These are phyloP conservation scores for Harringtonia lauricola DNA, from an alignment of 2,329 filamentous ascomycete species.

Conservation along the genomic window DNA sequence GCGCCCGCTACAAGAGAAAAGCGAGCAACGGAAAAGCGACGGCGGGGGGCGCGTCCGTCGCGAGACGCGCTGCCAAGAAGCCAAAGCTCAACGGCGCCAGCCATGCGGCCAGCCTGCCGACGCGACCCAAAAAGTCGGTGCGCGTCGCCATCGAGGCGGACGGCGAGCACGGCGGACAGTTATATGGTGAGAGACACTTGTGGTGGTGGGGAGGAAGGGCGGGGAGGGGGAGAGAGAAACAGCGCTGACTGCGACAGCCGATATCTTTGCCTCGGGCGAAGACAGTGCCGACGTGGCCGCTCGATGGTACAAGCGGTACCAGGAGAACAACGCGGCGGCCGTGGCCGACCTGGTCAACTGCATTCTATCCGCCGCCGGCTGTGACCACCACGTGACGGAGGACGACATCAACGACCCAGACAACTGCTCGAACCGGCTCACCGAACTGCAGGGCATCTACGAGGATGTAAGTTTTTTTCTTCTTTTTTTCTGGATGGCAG, in stretches of 20 bases:
- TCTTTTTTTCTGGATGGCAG: not conserved
- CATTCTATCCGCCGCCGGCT: constrained; percentile 63
- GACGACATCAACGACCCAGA: constrained; percentile 87
- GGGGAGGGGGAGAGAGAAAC: too few relatives aligned
- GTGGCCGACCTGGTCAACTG: constrained; percentile 56
- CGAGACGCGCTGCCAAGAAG: constrained; percentile 52
- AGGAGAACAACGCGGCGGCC: constrained; percentile 39
- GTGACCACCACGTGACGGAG: constrained; percentile 63
- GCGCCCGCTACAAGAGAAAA: constrained; percentile 19
- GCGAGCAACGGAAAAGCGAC: not conserved
- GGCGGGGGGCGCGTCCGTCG: constrained; percentile 13
- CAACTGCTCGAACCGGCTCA: constrained; percentile 65
- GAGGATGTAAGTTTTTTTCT: constrained; percentile 49
- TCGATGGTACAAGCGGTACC: constrained; percentile 49
- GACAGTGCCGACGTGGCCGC: constrained; percentile 44
- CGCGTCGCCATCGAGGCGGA: constrained; percentile 40
- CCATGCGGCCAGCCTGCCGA: constrained; percentile 34
- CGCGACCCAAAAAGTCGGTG: constrained; percentile 44
- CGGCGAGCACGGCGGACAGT: constrained; percentile 39
- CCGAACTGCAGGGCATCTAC: constrained; percentile 80
- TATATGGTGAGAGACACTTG: constrained; percentile 36
- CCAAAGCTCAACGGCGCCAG: constrained; percentile 49
- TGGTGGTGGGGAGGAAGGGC: constrained; percentile 1
- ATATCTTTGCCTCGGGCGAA: constrained; percentile 51
- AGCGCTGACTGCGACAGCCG: constrained; percentile 33